Conservation (phyloP, 768 basidiomycete genomes). For the Boletus sp. region DNA sequence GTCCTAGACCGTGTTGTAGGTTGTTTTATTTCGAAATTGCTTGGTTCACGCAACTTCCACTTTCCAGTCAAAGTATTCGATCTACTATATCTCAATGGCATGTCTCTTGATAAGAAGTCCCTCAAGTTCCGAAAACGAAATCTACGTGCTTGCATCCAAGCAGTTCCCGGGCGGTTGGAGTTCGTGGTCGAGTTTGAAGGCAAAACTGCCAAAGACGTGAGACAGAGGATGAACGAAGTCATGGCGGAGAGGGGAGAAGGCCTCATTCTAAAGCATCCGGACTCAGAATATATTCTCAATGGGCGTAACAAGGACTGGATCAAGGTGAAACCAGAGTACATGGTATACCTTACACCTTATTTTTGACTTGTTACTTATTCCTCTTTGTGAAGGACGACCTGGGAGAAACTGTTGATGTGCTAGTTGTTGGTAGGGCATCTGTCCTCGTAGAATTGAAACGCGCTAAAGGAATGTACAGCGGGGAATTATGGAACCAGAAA, state of each 20-base stretch:
- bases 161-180: slow-evolving; percentile 79
- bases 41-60: neutral
- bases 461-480: slow-evolving; percentile 40
- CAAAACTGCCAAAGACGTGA: slow-evolving; percentile 77
- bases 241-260: slow-evolving; percentile 90
- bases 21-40: slow-evolving; percentile 6
- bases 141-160: slow-evolving; percentile 62
- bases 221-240: slow-evolving; percentile 75
- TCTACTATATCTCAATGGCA: slow-evolving; percentile 84
- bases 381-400: slow-evolving; percentile 64
- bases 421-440: slow-evolving; percentile 72
- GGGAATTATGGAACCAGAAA: slow-evolving; percentile 88
- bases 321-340: slow-evolving; percentile 90
- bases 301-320: slow-evolving; percentile 92
- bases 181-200: slow-evolving; percentile 71
- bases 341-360: slow-evolving; percentile 44
- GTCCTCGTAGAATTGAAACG: neutral
- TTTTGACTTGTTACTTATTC: neutral
- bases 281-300: slow-evolving; percentile 78
- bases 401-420: slow-evolving; percentile 89
- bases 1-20: slow-evolving; percentile 90
- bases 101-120: slow-evolving; percentile 69
- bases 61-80: slow-evolving; percentile 94
- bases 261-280: slow-evolving; percentile 84
- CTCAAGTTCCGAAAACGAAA: slow-evolving; percentile 78